Evolutionary conservation across 2,329 filamentous ascomycete species (phyloP), one percentile per base, ranked within the genome.

Genomic region (Stagonosporopsis cucurbitacearum): DNA sequence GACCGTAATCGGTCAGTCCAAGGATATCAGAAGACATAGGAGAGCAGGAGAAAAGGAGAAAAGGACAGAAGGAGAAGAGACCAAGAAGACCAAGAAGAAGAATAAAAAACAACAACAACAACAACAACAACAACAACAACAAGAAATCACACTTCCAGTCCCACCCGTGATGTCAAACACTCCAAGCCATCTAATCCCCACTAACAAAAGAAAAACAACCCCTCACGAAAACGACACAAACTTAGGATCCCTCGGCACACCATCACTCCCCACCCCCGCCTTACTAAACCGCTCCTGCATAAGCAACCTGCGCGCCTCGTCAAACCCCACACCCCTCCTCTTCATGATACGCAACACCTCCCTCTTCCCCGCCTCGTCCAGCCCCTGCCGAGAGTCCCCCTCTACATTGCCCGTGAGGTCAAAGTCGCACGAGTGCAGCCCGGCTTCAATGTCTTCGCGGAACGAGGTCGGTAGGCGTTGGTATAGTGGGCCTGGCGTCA

Each of bases 321-420:
- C 94, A 73, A 99, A 99, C 58, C 83, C 85, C 62, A 98, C 85
- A 55, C 88, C 84, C 62, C 87, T 84, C 73, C 84, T 87, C 84
- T 92, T 94, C 95, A 99, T 99, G 66, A 99, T 93, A 66, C 84
- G 85, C 68, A 92, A 84, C 37, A 99, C 87, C 75, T 96, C 91
- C 35, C 82, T 79, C 81, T 98, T 98, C 53, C 86, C 90, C 43
- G 80, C 81, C 63, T 89, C 87, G 72, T 98, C 93, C 17, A 99
- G 82, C 0, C 95, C 95, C 0, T 86, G 85, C 63, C 95, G 86
- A 26, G 82, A 81, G 74, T 99, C 90, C 12, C 84, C 85, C 54
- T 88, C 87, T 30, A 99, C 81, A 72, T 99, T 99, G 60, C 84
- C 85, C 9, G 82, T 79, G 23, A 99, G 84, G 70, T 96, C 90